phyloP scores from a whole-genome alignment of 2,329 filamentous ascomycete genomes.

The Teratosphaeria pseudoeucalypti region DNA sequence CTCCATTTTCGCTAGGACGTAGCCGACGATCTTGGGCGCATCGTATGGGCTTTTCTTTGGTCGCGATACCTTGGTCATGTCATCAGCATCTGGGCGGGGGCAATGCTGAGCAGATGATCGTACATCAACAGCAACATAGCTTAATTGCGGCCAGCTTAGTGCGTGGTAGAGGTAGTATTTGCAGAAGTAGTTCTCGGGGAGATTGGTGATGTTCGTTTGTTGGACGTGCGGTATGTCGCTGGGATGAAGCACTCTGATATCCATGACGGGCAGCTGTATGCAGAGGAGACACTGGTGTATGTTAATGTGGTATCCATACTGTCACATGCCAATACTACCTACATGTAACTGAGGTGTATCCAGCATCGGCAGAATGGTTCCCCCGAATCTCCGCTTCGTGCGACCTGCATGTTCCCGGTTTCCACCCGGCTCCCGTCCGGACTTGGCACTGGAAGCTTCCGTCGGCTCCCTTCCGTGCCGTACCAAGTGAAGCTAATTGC shows the following conservation, averaged over 20 bases:
- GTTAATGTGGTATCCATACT: not conserved
- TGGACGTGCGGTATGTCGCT: conserved; percentile 87
- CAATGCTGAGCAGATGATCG: conserved; percentile 13
- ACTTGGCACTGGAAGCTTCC: too few relatives aligned
- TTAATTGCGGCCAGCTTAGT: conserved; percentile 93
- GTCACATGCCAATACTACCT: not conserved
- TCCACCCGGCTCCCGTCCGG: too few relatives aligned
- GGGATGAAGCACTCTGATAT: conserved; percentile 76
- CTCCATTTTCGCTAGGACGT: conserved; percentile 99
- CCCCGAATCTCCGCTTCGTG: not conserved
- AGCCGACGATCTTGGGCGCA: conserved; percentile 95
- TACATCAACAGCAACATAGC: conserved; percentile 85
- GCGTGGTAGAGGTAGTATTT: conserved; percentile 99
- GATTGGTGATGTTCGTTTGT: conserved; percentile 96
- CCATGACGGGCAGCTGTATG: conserved; percentile 46
- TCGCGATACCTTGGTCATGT: conserved; percentile 49
- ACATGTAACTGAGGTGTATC: not conserved
- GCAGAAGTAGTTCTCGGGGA: conserved; percentile 99
- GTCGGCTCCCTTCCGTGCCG: too few relatives aligned
- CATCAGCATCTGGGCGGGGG: not conserved
- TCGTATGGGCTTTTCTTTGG: conserved; percentile 69
- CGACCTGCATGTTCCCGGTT: too few relatives aligned
- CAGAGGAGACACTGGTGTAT: not conserved
- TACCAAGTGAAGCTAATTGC: too few relatives aligned
- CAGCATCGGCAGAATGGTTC: not conserved